Conservation (phyloP, 2,329 filamentous ascomycete genomes). For the Trichoderma sp. region DNA sequence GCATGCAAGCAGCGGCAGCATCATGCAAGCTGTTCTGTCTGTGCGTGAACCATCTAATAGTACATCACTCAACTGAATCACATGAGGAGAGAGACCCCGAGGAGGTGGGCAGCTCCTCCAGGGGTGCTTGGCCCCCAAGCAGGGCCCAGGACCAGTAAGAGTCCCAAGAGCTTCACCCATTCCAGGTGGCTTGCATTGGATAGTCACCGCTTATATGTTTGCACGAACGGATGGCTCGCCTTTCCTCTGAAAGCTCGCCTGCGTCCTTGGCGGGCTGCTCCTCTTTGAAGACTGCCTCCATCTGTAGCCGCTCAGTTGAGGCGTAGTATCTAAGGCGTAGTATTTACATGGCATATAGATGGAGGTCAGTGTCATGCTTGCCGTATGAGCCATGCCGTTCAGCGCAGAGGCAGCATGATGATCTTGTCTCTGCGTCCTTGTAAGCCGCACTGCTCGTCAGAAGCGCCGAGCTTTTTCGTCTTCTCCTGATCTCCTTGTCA, state of each 20-base stretch:
- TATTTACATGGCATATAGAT: not conserved
- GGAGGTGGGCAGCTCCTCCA: not conserved
- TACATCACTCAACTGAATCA: too few species aligned
- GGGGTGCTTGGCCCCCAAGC: not conserved
- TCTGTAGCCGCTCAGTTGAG: not conserved
- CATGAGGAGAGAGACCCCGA: not conserved
- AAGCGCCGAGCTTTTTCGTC: not conserved
- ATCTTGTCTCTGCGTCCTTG: not conserved
- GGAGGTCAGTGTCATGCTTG: too few species aligned
- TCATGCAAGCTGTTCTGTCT: not conserved
- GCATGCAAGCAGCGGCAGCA: too few species aligned
- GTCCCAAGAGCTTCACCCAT: not conserved
- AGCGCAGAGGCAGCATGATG: not conserved
- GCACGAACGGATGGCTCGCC: not conserved
- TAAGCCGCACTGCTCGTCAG: not conserved
- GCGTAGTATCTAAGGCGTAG: not conserved
- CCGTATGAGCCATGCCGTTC: not conserved
- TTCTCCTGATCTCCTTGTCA: not conserved
- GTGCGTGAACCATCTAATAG: not conserved
- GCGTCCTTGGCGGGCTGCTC: not conserved
- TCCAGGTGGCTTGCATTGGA: not conserved
- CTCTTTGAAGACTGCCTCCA: not conserved
- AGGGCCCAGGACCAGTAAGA: not conserved
- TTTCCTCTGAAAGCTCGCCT: not conserved
- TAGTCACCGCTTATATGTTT: conserved; percentile 1